Evolutionary conservation across 352 stramenopile species (phyloP), one percentile per base, ranked within the genome.

Genomic region (Globisporangium yorkense): DNA sequence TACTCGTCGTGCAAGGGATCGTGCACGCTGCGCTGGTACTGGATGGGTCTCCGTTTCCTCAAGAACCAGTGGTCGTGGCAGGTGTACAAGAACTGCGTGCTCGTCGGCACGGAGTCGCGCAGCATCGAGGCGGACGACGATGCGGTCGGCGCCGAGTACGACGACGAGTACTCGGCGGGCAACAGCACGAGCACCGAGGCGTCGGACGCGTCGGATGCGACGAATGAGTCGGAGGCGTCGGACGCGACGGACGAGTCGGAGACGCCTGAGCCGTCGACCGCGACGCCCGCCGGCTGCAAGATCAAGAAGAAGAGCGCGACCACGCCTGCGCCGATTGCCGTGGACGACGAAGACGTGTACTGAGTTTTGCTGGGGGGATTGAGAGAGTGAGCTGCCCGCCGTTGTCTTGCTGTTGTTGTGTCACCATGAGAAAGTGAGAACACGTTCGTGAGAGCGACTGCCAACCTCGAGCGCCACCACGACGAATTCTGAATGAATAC

Each of bases 31-130:
- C 63, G 63, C 45, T 79, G 71, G 71, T 79, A 65, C 68, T 79
- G 68, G 65, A 49, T 79, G 43, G 68, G 68, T 8, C 59, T 75
- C 18, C 70, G 70, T 29, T 78, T 71, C 59, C 61, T 76, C 20
- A 68, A 81, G 31, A 74, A 74, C 49, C 59, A 56, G 52, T 79
- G 77, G 61, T 84, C 72, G 60, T 84, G 74, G 74, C 72, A 84
- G 62, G 56, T 84, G 18, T 84, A 84, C 65, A 82, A 84, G 70
- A 68, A 70, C 2, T 82, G 75, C 33, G 65, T 61, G 21, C 16
- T 39, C 4, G 4, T 61, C 24, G 50, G 50, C 31, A 31, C n/a
- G 3, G 56, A 27, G 1, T 31, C 41, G 21, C 56, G 56, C 35
- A 33, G 45, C 16, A 41, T 51, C 40, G 55, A 40, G 27, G 41